Evolutionary conservation across 176 grass and related monocot species (phyloP), one percentile per base, ranked within the genome.

Genomic region (barley (Hordeum vulgare)): DNA sequence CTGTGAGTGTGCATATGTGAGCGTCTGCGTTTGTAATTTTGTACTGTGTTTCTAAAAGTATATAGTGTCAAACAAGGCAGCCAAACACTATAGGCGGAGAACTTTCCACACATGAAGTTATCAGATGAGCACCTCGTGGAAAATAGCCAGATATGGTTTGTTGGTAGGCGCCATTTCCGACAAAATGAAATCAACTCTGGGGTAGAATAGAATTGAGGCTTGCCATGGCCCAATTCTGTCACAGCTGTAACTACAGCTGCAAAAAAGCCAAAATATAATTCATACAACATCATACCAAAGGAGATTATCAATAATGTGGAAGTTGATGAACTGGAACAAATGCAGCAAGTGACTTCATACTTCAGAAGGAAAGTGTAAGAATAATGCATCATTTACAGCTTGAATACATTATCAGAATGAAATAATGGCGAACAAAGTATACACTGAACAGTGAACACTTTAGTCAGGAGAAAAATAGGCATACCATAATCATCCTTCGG

Each of bases 401-500:
- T 18, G 24, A 69, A 76, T 18, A 58, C 8, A 33, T 26, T 81
- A 68, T 80, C 45, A 34, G 26, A 28, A 29, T 20, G 71, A 49
- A 74, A 41, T 58, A 7, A 60, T 74, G 66, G 20, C 36, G 12
- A 87, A 59, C 13, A 58, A 79, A 65, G 31, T 64, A 71, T 9
- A 56, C 71, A 54, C 31, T 34, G 13, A 51, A 51, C 47, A 56
- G 53, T 79, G 34, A 88, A 34, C 66, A 82, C 9, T 81, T 58
- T 66, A 35, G 40, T 35, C 4, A 51, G 44, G 42, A 71, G 15
- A 85, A 80, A 77, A 82, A 14, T 12, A 28, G 41, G 8, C 49
- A 15, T 95, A 99, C 96, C 96, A 90, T 94, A 99, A 87, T 99
- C 93, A 92, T 99, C 91, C 33, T 96, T 95, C 5, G 96, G 96